Evolutionary conservation across 768 basidiomycete species (phyloP).

Genomic region (Trametes punicea): DNA sequence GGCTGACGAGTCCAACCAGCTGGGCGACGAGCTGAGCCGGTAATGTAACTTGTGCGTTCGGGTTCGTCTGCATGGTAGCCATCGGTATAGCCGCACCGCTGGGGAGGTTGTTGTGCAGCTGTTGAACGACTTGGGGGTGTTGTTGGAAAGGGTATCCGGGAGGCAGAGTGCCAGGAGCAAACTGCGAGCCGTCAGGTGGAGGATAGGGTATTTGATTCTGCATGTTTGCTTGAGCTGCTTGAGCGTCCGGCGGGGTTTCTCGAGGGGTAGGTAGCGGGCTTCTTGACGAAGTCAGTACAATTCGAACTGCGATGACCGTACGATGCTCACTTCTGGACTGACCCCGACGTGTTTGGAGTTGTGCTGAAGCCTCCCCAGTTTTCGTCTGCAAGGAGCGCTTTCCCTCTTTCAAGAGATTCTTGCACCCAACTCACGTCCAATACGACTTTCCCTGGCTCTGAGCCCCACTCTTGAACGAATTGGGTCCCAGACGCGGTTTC

Average conservation of each 20-base stretch:
- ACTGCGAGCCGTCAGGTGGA: not conserved
- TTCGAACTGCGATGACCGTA: constrained; percentile 14
- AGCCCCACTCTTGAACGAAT: constrained; percentile 58
- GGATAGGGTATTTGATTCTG: not conserved
- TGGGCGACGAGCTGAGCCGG: constrained; percentile 7
- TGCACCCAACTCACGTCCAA: constrained; percentile 53
- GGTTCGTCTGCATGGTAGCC: not conserved
- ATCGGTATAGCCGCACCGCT: not conserved
- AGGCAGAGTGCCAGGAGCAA: not conserved
- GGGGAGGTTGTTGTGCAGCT: not conserved
- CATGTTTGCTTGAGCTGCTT: not conserved
- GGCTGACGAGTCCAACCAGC: not conserved
- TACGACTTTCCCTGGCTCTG: constrained; percentile 46
- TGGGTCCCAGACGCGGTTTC: constrained; percentile 48
- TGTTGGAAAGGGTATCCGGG: not conserved
- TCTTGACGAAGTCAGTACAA: constrained; percentile 34
- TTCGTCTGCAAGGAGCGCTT: constrained; percentile 44
- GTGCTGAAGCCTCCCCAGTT: constrained; percentile 23
- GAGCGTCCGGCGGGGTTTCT: constrained; percentile 40
- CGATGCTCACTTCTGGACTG: constrained; percentile 42
- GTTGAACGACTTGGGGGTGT: not conserved
- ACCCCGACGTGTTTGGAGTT: not conserved
- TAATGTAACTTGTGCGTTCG: not conserved
- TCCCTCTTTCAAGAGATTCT: constrained; percentile 41
- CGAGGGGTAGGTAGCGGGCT: constrained; percentile 62